These are phyloP conservation scores for Yarrowia divulgata DNA, from an alignment of 805 yeast species.

Conservation along the genomic window DNA sequence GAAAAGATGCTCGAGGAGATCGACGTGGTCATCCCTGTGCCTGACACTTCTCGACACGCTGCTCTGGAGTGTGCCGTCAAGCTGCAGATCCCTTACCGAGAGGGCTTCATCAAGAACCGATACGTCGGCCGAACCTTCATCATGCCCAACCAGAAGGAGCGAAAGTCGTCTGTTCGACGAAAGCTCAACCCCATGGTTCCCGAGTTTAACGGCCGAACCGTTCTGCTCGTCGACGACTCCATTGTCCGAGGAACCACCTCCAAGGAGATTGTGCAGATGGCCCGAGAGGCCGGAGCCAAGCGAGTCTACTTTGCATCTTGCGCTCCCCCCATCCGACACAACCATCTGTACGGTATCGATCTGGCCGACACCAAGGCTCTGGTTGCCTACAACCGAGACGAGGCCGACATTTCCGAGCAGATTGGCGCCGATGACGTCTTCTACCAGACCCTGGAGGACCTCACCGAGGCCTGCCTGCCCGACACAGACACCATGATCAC, in stretches of 20 bases:
- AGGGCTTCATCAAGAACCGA: constrained; percentile 95
- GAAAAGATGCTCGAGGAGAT: constrained; percentile 63
- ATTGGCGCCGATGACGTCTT: constrained; percentile 92
- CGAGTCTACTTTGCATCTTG: constrained; percentile 96
- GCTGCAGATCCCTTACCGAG: constrained; percentile 84
- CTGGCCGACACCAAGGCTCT: constrained; percentile 93
- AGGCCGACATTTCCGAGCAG: constrained; percentile 73
- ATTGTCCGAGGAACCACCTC: constrained; percentile 98
- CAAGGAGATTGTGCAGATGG: constrained; percentile 95
- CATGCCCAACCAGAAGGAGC: constrained; percentile 96
- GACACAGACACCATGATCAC: constrained; percentile 45
- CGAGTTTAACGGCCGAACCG: constrained; percentile 85
- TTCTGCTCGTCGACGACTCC: constrained; percentile 92
- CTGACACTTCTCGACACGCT: constrained; percentile 96
- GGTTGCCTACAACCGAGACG: constrained; percentile 83
- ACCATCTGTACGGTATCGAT: constrained; percentile 97
- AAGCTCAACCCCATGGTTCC: constrained; percentile 95
- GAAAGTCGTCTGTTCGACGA: constrained; percentile 91
- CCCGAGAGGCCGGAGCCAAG: constrained; percentile 97
- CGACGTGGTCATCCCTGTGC: constrained; percentile 97
- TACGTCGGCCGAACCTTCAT: constrained; percentile 98
- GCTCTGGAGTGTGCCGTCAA: constrained; percentile 90
- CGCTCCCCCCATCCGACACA: constrained; percentile 96
- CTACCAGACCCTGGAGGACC: constrained; percentile 84
- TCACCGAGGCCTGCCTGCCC: constrained; percentile 76